Base-by-base conservation (phyloP, 345 rosid genomes). In the Syzygium aromaticum region DNA sequence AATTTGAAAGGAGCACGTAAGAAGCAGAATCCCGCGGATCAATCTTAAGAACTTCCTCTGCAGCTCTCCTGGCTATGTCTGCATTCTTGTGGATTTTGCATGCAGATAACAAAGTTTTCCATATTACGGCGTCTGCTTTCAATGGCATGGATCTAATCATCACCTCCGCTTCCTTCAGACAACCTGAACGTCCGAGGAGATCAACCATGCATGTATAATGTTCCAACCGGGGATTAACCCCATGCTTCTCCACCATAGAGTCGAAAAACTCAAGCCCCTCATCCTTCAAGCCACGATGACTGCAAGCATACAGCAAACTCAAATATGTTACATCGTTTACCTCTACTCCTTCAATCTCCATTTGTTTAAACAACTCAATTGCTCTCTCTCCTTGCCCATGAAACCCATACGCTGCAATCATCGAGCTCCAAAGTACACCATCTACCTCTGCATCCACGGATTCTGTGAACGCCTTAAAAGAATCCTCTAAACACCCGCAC, bases 171-270 rank as follows among this genome's bases (percentile, higher is more conserved):
- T 97, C 97, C 52, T 90, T 84, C 2, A 97, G 94, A 87, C 93
- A 92, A 87, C 97, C 98, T 43, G 96, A 96, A 88, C 96, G 93
- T 54, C 99, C 99, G 33, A 97, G 97, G 89, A 96, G 91, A 91
- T 96, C 99, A 30, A 94, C 98, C 97, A 96, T 93, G 88, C 99
- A 96, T 1, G 99, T 92, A 86, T 94, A 94, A 88, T 96, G 99
- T 87, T 97, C 98, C 90, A 92, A 93, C 84, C 64, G 57, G 4
- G 95, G 97, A 43, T 85, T 85, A 91, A 97, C 89, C 86, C 94
- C 96, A 52, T 92, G 92, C 77, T 94, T 92, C 89, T 84, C 85
- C 46, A 85, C 90, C 98, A 97, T 97, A 19, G 93, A 91, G 73
- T 64, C 52, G 77, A 97, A 96, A 91, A 93, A 91, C 30, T 56